These are phyloP conservation scores for Trichomonascus vanleenenianus DNA, from an alignment of 805 yeast species.

Conservation along the genomic window DNA sequence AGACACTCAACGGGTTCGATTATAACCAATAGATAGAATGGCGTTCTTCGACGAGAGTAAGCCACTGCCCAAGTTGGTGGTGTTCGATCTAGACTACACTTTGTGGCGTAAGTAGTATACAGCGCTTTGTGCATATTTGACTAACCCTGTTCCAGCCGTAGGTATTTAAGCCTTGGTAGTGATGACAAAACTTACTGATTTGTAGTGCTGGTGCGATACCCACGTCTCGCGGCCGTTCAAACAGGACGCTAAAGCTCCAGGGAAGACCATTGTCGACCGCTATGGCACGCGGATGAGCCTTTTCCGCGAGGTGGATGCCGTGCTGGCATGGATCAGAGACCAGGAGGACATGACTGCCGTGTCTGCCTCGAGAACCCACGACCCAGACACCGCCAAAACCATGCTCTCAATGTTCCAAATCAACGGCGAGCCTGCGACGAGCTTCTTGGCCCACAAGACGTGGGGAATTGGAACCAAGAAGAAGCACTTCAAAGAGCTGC, in stretches of 20 bases:
- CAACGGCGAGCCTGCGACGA: slow-evolving; percentile 43
- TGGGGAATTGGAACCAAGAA: slow-evolving; percentile 41
- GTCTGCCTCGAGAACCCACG: slow-evolving; percentile 67
- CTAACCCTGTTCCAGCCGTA: slow-evolving; percentile 8
- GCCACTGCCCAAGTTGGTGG: slow-evolving; percentile 44
- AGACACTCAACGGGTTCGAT: too few relatives aligned
- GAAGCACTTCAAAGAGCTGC: slow-evolving; percentile 45
- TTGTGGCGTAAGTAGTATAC: slow-evolving; percentile 51
- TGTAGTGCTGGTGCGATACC: slow-evolving; percentile 66
- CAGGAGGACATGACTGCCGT: slow-evolving; percentile 48
- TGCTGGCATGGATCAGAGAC: slow-evolving; percentile 44
- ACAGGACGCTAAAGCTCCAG: slow-evolving; percentile 22
- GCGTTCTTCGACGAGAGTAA: not conserved
- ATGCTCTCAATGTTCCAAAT: slow-evolving; percentile 48
- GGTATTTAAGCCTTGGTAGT: slow-evolving; percentile 1
- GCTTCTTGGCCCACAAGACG: slow-evolving; percentile 37
- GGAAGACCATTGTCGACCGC: slow-evolving; percentile 40
- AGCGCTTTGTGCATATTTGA: too few relatives aligned
- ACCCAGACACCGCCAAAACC: slow-evolving; percentile 68
- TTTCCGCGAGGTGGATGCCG: slow-evolving; percentile 60
- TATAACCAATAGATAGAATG: too few relatives aligned
- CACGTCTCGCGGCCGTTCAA: slow-evolving; percentile 53
- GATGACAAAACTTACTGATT: slow-evolving; percentile 12
- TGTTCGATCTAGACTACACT: slow-evolving; percentile 70
- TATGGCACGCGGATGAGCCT: slow-evolving; percentile 49